Conservation (phyloP, 768 basidiomycete species). For the Austroboletus eburneus region DNA sequence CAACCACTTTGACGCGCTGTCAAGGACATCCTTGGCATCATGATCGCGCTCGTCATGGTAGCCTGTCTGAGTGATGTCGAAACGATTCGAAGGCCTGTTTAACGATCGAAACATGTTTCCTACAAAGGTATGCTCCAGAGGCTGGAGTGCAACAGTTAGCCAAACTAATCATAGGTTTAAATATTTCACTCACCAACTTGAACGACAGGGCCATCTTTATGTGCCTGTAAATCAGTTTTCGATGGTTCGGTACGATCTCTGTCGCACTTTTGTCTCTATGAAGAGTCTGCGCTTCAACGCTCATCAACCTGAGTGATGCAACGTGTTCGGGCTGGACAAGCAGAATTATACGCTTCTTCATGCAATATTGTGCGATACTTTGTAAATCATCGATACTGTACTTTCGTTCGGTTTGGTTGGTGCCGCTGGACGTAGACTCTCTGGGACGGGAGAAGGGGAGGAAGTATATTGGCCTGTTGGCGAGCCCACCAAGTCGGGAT, state of each 20-base stretch:
- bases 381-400: not conserved
- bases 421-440: too few relatives aligned
- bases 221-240: not conserved
- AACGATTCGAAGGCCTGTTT: not conserved
- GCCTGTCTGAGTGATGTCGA: too few relatives aligned
- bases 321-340: not conserved
- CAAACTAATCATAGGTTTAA: not conserved
- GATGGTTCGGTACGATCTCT: not conserved
- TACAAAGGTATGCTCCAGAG: not conserved
- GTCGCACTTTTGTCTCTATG: not conserved
- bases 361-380: not conserved
- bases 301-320: not conserved
- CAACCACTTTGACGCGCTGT: not conserved
- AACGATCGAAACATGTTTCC: not conserved
- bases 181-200: not conserved
- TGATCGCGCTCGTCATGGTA: not conserved
- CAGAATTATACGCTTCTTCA: not conserved
- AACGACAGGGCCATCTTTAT: not conserved
- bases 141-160: not conserved
- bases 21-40: too few relatives aligned
- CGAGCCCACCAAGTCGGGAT: not conserved
- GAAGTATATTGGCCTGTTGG: not conserved
- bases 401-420: not conserved
- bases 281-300: not conserved
- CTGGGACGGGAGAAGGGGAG: not conserved